phyloP scores from a whole-genome alignment of 495 filamentous ascomycete species.

The Lasiosphaeriaceae sp. region DNA sequence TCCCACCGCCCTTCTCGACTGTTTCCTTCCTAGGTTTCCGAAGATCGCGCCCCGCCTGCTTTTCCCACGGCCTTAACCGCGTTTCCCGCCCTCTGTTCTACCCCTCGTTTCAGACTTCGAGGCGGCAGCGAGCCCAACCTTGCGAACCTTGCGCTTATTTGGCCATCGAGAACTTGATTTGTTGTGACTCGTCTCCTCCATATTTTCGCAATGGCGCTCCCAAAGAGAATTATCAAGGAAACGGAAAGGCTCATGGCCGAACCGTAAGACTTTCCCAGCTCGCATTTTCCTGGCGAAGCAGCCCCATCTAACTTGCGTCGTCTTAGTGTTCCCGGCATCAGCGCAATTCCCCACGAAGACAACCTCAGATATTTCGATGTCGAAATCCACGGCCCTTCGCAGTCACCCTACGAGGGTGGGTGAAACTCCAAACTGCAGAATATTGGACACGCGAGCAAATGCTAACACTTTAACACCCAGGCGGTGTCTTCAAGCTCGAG shows the following conservation, averaged over 20 bases:
- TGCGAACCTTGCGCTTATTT: too few relatives aligned
- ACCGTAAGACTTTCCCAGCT: constrained; percentile 59
- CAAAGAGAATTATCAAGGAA: constrained; percentile 97
- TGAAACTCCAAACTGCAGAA: too few relatives aligned
- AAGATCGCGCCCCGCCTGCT: too few relatives aligned
- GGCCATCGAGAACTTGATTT: not conserved
- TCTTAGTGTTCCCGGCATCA: constrained; percentile 87
- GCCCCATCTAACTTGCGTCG: constrained; percentile 18
- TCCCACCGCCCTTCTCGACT: too few relatives aligned
- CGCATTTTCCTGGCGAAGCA: not conserved
- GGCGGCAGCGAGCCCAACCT: too few relatives aligned
- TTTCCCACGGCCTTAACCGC: too few relatives aligned
- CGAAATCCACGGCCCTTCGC: constrained; percentile 87
- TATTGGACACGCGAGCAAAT: not conserved
- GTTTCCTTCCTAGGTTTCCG: too few relatives aligned
- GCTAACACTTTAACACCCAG: constrained; percentile 38
- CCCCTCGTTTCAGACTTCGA: too few relatives aligned
- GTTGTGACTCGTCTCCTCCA: not conserved
- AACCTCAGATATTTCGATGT: constrained; percentile 99
- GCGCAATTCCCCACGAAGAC: constrained; percentile 95
- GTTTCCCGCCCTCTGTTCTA: not conserved
- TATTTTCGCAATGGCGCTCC: constrained; percentile 60
- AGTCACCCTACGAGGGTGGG: constrained; percentile 81
- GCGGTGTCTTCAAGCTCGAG: constrained; percentile 94
- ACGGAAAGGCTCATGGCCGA: constrained; percentile 96